These are phyloP conservation scores for Pelargonium fulgidum DNA, from an alignment of 441 rosid genomes.

Conservation along the genomic window DNA sequence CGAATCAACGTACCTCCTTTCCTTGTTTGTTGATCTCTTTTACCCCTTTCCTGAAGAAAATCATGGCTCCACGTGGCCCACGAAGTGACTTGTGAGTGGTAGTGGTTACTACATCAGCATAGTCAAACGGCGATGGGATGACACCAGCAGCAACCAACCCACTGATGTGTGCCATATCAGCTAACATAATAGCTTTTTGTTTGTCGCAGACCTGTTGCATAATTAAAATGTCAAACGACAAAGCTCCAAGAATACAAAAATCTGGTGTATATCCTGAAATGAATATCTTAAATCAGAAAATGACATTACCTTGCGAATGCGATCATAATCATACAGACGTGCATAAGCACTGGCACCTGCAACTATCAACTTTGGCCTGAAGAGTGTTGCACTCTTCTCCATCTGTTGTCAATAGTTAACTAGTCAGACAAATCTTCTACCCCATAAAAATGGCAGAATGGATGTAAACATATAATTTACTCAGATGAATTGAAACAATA, in stretches of 20 bases:
- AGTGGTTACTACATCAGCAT: slow-evolving; percentile 29
- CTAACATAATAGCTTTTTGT: slow-evolving; percentile 26
- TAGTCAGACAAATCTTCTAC: not conserved
- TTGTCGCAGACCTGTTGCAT: slow-evolving; percentile 25
- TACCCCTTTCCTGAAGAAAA: slow-evolving; percentile 27
- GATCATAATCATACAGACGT: slow-evolving; percentile 28
- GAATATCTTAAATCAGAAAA: not conserved
- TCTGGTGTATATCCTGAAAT: not conserved
- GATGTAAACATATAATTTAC: not conserved
- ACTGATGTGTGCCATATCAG: slow-evolving; percentile 31
- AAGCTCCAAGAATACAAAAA: not conserved
- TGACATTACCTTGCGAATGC: slow-evolving; percentile 22
- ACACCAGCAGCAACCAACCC: slow-evolving; percentile 29
- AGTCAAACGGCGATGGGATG: slow-evolving; percentile 28
- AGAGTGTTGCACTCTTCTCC: slow-evolving; percentile 28
- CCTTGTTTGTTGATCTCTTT: slow-evolving; percentile 28
- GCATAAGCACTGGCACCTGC: slow-evolving; percentile 33
- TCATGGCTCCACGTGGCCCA: slow-evolving; percentile 34
- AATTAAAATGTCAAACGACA: not conserved
- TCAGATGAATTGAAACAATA: slow-evolving; percentile 5
- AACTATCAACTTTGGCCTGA: slow-evolving; percentile 28
- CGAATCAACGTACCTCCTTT: slow-evolving; percentile 20
- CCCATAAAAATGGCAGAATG: not conserved
- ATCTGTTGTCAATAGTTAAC: slow-evolving; percentile 12
- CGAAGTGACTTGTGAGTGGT: slow-evolving; percentile 30